These are phyloP conservation scores for Nigrospora osmanthi DNA, from an alignment of 2,329 filamentous ascomycete species.

Conservation along the genomic window DNA sequence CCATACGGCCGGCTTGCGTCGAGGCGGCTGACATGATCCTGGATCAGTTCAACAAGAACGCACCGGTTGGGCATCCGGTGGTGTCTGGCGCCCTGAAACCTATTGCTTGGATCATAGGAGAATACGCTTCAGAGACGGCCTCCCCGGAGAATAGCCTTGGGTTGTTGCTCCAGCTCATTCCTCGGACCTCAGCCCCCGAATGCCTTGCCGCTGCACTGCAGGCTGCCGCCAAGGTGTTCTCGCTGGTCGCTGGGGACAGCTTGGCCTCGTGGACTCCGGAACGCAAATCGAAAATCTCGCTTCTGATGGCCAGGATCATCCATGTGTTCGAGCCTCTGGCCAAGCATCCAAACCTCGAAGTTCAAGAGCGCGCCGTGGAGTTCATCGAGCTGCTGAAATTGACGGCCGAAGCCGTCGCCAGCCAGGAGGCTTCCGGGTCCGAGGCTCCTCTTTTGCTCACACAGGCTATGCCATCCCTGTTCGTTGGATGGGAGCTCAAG, in stretches of 20 bases:
- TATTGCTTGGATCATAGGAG: conserved; percentile 79
- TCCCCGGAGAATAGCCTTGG: conserved; percentile 66
- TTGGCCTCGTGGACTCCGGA: conserved; percentile 61
- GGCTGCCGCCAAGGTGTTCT: conserved; percentile 78
- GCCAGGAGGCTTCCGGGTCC: conserved; percentile 52
- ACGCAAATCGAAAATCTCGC: conserved; percentile 64
- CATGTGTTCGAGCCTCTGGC: conserved; percentile 74
- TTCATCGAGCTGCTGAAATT: conserved; percentile 85
- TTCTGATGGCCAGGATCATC: conserved; percentile 75
- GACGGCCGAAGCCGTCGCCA: conserved; percentile 70
- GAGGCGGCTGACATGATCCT: conserved; percentile 75
- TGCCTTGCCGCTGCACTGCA: conserved; percentile 77
- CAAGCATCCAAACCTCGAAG: conserved; percentile 79
- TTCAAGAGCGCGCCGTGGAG: conserved; percentile 90
- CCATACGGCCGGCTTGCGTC: conserved; percentile 71
- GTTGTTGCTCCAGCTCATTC: conserved; percentile 60
- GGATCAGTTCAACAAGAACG: conserved; percentile 44
- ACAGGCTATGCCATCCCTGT: conserved; percentile 83
- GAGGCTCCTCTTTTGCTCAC: conserved; percentile 80
- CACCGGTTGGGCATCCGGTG: conserved; percentile 46
- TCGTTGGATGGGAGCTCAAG: conserved; percentile 80
- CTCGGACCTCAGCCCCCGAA: conserved; percentile 50
- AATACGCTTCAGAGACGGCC: conserved; percentile 69
- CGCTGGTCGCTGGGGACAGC: conserved; percentile 59
- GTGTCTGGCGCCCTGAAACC: conserved; percentile 64